Evolutionary conservation across 768 basidiomycete genomes (phyloP), one percentile per base, ranked within the genome.

Genomic region (Boletus vinaceobasis): DNA sequence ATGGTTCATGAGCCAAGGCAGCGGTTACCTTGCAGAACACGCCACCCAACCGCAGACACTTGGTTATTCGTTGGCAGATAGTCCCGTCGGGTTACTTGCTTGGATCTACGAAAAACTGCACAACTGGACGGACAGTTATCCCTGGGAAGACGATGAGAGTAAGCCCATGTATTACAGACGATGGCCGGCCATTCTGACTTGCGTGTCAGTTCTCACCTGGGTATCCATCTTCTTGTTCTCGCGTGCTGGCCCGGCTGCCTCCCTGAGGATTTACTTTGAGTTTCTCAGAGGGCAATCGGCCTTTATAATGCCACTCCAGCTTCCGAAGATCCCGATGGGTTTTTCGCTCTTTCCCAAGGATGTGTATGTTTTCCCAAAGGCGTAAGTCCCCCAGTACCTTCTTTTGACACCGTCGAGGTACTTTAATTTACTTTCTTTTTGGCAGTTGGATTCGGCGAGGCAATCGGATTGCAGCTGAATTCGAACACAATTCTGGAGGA

Each of bases 231-330:
- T 80, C 60, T 79, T 75, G 73, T 84, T 85, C 67, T 84, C 83
- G 7, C 76, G 78, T 11, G 73, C 78, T 0, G 83, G 83, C 0
- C 83, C 85, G 6, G 74, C 82, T 2, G 81, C 84, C 0, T 79
- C 84, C 0, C 19, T 79, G 8, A 73, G 83, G 13, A 84, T 84
- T 19, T 86, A 86, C 65, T 85, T 79, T 60, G 86, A 86, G 60
- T 57, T 33, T 13, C 38, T 59, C 17, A 14, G 38, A 4, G 54
- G 52, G 7, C 26, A 43, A 45, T 13, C 21, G 17, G 27, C 9
- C 8, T 1, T 0, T 6, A 6, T 15, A 14, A 1, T 4, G 0
- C 1, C 10, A 3, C 0, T 0, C 7, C 4, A 14, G 5, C 19
- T 36, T 33, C 59, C 53, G 0, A 67, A 42, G 15, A 73, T 81